Percentiles rank a stretch among this genome's conserved stretches.
Conservation (phyloP, 2,329 filamentous ascomycete species). For the Phialocephala subalpina region DNA sequence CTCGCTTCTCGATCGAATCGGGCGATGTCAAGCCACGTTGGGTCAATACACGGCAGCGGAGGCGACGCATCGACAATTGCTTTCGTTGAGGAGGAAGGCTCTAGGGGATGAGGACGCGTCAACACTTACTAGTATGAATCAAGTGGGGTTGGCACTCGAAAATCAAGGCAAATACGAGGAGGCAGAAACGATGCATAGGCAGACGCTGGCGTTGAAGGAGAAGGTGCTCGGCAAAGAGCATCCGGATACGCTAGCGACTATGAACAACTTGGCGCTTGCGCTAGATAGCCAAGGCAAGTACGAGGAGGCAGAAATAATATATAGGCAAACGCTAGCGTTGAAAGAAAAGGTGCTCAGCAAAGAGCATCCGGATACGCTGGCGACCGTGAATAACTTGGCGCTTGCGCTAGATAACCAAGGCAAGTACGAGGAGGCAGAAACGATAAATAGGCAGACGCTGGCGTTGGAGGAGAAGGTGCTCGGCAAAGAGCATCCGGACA, state of each 20-base stretch:
- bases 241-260: neutral
- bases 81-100: neutral
- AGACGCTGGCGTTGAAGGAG: neutral
- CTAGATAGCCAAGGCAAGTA: neutral
- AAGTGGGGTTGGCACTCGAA: too few relatives aligned
- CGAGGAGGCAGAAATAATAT: neutral
- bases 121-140: neutral
- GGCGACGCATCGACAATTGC: neutral
- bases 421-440: constrained; percentile 22
- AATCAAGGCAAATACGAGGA: too few relatives aligned
- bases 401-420: constrained; percentile 13
- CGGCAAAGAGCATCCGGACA: constrained; percentile 17
- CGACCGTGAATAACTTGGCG: constrained; percentile 1
- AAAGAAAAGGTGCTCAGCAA: constrained; percentile 12
- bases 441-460: constrained; percentile 16
- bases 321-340: neutral
- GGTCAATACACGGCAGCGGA: neutral
- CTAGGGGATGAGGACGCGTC: neutral
- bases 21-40: neutral
- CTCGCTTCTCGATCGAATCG: constrained; percentile 2
- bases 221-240: neutral
- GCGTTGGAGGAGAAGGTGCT: constrained; percentile 18
- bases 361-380: constrained; percentile 12
- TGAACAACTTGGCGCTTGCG: neutral
- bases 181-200: neutral